phyloP scores from a whole-genome alignment of 2,329 filamentous ascomycete species.

The Pseudogymnoascus sp. region DNA sequence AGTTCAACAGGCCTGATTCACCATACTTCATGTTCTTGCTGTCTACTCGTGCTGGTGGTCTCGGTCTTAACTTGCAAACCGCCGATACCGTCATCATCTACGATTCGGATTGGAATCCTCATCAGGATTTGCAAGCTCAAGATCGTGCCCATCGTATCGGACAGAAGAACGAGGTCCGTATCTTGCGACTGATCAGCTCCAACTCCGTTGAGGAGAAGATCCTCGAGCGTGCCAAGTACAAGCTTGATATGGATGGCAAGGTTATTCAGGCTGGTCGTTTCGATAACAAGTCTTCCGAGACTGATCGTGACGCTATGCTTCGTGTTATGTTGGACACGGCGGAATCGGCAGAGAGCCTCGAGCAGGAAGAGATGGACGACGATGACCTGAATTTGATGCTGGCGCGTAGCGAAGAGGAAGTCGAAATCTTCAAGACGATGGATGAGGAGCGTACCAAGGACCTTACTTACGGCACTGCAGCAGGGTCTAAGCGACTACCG shows the following conservation, averaged over 20 bases:
- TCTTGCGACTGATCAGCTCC: conserved; percentile 87
- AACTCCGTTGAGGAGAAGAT: conserved; percentile 99
- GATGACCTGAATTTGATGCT: conserved; percentile 94
- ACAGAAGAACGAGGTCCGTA: conserved; percentile 98
- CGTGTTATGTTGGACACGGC: conserved; percentile 85
- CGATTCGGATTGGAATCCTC: conserved; percentile 98
- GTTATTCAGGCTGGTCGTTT: conserved; percentile 99
- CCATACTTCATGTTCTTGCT: conserved; percentile 96
- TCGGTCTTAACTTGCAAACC: conserved; percentile 93
- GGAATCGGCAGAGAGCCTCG: conserved; percentile 57
- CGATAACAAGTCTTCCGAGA: conserved; percentile 98
- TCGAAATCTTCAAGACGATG: conserved; percentile 70
- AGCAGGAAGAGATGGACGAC: conserved; percentile 97
- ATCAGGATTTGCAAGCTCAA: conserved; percentile 97
- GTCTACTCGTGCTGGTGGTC: conserved; percentile 96
- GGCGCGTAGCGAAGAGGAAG: conserved; percentile 76
- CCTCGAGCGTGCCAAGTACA: conserved; percentile 90
- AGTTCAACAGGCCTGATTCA: conserved; percentile 85
- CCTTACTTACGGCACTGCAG: conserved; percentile 60
- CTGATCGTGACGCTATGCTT: conserved; percentile 94
- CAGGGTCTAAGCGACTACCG: conserved; percentile 55
- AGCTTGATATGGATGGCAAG: conserved; percentile 98
- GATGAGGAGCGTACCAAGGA: conserved; percentile 65
- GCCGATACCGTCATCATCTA: conserved; percentile 99
- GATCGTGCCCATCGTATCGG: conserved; percentile 99